Evolutionary conservation across 2,329 filamentous ascomycete species (phyloP).

Genomic region (Neurospora sp.): DNA sequence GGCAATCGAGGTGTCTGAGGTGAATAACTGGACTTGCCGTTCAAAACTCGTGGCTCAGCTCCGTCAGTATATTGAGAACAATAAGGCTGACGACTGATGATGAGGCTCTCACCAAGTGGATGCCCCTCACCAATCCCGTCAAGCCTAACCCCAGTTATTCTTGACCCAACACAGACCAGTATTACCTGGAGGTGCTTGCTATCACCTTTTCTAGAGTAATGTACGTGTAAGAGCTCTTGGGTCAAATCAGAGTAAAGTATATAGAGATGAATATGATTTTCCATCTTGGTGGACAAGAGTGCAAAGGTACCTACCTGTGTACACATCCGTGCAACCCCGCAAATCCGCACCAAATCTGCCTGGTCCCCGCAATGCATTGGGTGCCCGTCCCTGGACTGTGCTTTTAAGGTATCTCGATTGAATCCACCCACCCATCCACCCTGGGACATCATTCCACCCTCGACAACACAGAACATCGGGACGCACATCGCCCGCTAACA

Average conservation of each 20-base stretch:
- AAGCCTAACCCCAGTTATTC: not conserved
- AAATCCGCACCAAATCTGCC: slow-evolving; percentile 2
- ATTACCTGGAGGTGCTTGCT: not conserved
- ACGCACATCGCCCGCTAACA: not conserved
- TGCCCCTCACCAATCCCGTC: not conserved
- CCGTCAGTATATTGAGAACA: not conserved
- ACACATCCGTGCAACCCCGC: slow-evolving; percentile 4
- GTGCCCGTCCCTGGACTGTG: not conserved
- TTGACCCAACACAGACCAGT: not conserved
- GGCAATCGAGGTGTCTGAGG: not conserved
- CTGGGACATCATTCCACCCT: not conserved
- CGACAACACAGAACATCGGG: not conserved
- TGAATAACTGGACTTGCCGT: not conserved
- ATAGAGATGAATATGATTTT: not conserved
- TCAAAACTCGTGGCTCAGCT: not conserved
- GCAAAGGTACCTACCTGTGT: not conserved
- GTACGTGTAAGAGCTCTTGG: not conserved
- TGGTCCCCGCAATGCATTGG: not conserved
- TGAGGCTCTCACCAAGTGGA: not conserved
- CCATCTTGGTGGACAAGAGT: not conserved
- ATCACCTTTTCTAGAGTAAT: not conserved
- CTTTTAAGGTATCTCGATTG: not conserved
- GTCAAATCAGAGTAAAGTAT: not conserved
- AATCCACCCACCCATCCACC: not conserved
- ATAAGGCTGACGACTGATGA: not conserved